Evolutionary conservation across 805 yeast genomes (phyloP), one percentile per base, ranked within the genome.

Genomic region (Lachancea lanzarotensis): DNA sequence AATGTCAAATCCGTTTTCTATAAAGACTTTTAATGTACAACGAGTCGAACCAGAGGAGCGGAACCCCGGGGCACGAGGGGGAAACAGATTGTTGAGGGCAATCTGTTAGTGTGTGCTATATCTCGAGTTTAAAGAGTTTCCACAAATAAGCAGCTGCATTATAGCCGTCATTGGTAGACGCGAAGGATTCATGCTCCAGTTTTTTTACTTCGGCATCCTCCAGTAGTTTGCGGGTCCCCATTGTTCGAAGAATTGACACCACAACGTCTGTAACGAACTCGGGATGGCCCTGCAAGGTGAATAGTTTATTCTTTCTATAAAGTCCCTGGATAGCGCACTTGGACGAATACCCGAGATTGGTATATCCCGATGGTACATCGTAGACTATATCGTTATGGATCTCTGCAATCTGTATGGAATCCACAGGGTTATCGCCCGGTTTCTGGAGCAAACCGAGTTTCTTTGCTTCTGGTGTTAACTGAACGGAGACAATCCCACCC

Each of bases 221-320:
- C 3, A 44, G 10, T 3, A 10, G 15, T 5, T 31, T 31, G 12
- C 29, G 34, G 17, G 19, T 22, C 17, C 32, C 15, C n/a, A 12
- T 26, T 30, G 20, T 19, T 9, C 38, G 31, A 2, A 27, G 26
- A 20, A 35, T 33, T 3, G 15, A 15, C 2, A 34, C 27, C 13
- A 63, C 59, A 17, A 59, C 57, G 2, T 62, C 70, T 0, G 67
- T 66, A 20, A 66, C 57, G 56, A 85, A 89, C 60, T 89, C 96
- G 0, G 96, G 96, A 56, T 89, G 97, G 0, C 96, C 96, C 63
- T 89, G 97, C 52, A 88, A 75, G 0, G 93, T 77, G 18, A 89
- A 63, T 7, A 84, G 43, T 36, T 72, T 69, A 18, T 69, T 57
- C 0, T 72, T 70, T 34, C 75, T 74, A 45, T 74, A 75, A 25